Evolutionary conservation across 176 grass and related monocot species (phyloP).

Genomic region (maize (Zea mays)): Zm-B73-REFERENCE-NAM-5.0 NC_050103.1:163629001-163629500

Average conservation of each 20-base stretch:
- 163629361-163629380: conserved; percentile 51
- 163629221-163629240: conserved; percentile 33
- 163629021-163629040: neutral
- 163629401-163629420: conserved; percentile 25
- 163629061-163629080: neutral
- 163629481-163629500: conserved; percentile 28
- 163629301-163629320: conserved; percentile 46
- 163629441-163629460: neutral
- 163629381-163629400: conserved; percentile 16
- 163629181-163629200: conserved; percentile 32
- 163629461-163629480: conserved; percentile 30
- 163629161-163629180: conserved; percentile 38
- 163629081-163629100: conserved; percentile 27
- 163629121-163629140: neutral
- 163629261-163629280: conserved; percentile 34
- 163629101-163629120: conserved; percentile 41
- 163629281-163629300: conserved; percentile 23
- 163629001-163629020: conserved; percentile 52
- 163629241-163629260: neutral
- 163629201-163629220: conserved; percentile 31
- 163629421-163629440: conserved; percentile 31
- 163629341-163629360: neutral
- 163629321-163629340: conserved; percentile 63
- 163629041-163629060: conserved; percentile 4
- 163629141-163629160: conserved; percentile 19